Conservation (phyloP, 495 filamentous ascomycete species). For the Cetradonia linearis region DNA sequence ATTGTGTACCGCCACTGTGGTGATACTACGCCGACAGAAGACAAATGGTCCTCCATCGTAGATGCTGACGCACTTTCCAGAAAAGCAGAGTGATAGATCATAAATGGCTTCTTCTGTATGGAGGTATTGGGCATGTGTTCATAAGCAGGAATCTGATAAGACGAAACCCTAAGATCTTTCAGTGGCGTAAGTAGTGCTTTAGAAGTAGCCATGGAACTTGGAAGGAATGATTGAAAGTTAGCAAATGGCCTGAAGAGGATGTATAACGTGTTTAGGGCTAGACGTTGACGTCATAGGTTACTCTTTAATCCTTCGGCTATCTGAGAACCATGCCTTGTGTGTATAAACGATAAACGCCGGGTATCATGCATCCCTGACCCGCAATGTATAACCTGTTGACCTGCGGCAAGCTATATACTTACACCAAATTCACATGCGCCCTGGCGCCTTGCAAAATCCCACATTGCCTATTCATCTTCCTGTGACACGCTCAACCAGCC, state of each 20-base stretch:
- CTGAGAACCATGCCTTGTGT: background rate
- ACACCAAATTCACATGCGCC: background rate
- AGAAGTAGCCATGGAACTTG: conserved; percentile 8
- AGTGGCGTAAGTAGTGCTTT: conserved; percentile 33
- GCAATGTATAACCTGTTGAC: background rate
- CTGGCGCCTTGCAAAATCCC: background rate
- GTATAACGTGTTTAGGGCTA: no score
- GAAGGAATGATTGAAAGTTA: no score
- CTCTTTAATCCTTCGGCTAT: background rate
- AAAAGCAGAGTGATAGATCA: conserved; percentile 51
- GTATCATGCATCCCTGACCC: conserved; percentile 1
- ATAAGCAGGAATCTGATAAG: conserved; percentile 50
- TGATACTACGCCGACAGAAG: conserved; percentile 39
- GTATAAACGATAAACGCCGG: background rate
- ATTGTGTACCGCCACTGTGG: conserved; percentile 62
- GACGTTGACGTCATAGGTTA: conserved; percentile 10
- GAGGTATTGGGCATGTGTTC: conserved; percentile 53
- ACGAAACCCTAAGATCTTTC: conserved; percentile 41
- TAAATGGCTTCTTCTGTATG: conserved; percentile 50
- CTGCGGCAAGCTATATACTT: background rate
- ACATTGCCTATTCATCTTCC: conserved; percentile 5
- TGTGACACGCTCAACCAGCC: conserved; percentile 60
- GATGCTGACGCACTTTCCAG: conserved; percentile 32
- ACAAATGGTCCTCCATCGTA: conserved; percentile 45
- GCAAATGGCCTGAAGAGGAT: no score